A percentile compares a stretch with the other conserved stretches of the same genome.
Conservation (phyloP, 331 rosid genomes). For the Telfairia occidentalis region DNA sequence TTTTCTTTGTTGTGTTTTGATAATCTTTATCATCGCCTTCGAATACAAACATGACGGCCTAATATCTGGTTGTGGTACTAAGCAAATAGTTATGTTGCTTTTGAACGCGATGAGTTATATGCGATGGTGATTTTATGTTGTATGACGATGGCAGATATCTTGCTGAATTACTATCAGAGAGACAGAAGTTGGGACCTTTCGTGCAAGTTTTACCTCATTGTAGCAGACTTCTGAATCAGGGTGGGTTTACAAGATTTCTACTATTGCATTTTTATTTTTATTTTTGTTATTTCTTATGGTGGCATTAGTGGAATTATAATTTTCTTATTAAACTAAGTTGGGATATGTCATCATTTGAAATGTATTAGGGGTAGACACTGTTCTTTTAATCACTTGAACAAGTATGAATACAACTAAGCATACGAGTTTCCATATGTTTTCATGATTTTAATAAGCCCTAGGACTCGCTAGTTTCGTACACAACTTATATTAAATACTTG, state of each 20-base stretch:
- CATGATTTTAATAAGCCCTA: not conserved
- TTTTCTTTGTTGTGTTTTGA: not conserved
- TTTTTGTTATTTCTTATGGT: not conserved
- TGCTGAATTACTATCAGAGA: slow-evolving; percentile 67
- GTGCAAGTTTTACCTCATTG: slow-evolving; percentile 68
- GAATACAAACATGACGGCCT: not conserved
- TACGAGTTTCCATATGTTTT: not conserved
- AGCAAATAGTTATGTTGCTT: not conserved
- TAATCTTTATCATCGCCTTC: not conserved
- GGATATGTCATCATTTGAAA: not conserved
- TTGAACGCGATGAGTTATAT: not conserved
- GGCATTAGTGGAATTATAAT: not conserved
- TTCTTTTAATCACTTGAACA: not conserved
- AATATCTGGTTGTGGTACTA: not conserved
- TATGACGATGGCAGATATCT: slow-evolving; percentile 49
- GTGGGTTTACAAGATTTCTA: slow-evolving; percentile 18
- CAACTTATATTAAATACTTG: not conserved
- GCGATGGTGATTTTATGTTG: slow-evolving; percentile 13
- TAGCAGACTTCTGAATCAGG: slow-evolving; percentile 69
- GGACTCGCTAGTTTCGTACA: not conserved
- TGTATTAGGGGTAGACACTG: not conserved
- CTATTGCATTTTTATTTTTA: not conserved
- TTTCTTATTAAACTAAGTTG: not conserved
- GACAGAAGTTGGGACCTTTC: slow-evolving; percentile 76
- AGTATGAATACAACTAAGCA: not conserved